These are phyloP conservation scores for Solanum bulbocastanum DNA, from an alignment of 257 asterid genomes.

Conservation along the genomic window DNA sequence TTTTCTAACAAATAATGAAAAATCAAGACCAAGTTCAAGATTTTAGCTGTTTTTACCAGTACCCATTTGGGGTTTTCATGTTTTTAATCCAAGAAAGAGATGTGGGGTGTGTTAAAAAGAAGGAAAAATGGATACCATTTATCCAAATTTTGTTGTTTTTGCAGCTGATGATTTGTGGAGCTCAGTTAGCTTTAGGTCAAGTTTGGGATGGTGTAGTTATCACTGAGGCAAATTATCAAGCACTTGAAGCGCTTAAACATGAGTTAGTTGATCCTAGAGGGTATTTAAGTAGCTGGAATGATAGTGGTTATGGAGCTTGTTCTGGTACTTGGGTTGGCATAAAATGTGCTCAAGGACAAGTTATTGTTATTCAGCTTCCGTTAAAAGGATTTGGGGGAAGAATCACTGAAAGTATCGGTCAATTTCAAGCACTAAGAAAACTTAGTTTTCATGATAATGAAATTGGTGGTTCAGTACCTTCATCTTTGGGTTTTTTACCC, in stretches of 20 bases:
- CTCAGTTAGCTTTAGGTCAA: conserved; percentile 22
- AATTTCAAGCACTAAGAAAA: conserved; percentile 73
- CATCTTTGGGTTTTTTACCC: conserved; percentile 60
- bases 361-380: conserved; percentile 87
- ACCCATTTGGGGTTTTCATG: conserved; percentile 8
- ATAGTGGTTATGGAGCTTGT: conserved; percentile 74
- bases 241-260: conserved; percentile 72
- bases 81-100: background rate
- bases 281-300: conserved; percentile 80
- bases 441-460: conserved; percentile 82
- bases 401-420: conserved; percentile 56
- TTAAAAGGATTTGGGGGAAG: conserved; percentile 75
- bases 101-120: conserved; percentile 5
- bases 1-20: conserved; percentile 4
- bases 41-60: background rate
- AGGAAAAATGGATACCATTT: conserved; percentile 20
- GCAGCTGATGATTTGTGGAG: conserved; percentile 6
- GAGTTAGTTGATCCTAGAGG: conserved; percentile 75
- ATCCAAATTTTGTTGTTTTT: conserved; percentile 11
- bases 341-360: conserved; percentile 90
- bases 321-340: conserved; percentile 84
- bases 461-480: conserved; percentile 61
- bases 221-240: conserved; percentile 63
- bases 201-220: conserved; percentile 85
- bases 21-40: background rate